A percentile compares a stretch with the other conserved stretches of the same genome.
phyloP scores from a whole-genome alignment of 2,329 filamentous ascomycete genomes.

The Graphiopsis chlorocephala region DNA sequence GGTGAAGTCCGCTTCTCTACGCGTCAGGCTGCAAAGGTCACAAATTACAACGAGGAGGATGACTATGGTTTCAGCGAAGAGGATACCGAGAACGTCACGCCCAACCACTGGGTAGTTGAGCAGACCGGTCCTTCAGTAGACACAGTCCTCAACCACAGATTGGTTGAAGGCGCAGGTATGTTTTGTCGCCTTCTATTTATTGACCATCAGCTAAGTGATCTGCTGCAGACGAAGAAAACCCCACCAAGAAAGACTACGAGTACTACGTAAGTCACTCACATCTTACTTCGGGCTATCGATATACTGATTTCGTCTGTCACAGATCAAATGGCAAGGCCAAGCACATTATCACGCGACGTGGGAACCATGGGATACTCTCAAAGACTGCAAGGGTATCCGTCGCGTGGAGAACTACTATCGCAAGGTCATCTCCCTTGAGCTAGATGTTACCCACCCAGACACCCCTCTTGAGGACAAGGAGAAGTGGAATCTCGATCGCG shows the following conservation, averaged over 20 bases:
- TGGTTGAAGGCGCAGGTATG: slow-evolving; percentile 61
- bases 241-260: slow-evolving; percentile 75
- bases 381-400: slow-evolving; percentile 76
- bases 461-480: slow-evolving; percentile 82
- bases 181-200: not conserved
- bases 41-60: slow-evolving; percentile 67
- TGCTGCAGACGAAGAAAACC: slow-evolving; percentile 26
- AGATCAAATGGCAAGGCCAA: slow-evolving; percentile 95
- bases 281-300: not conserved
- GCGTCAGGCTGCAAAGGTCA: slow-evolving; percentile 72
- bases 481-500: slow-evolving; percentile 92
- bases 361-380: slow-evolving; percentile 75
- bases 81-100: slow-evolving; percentile 62
- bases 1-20: slow-evolving; percentile 90
- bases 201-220: not conserved
- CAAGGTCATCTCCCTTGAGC: slow-evolving; percentile 75
- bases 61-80: slow-evolving; percentile 56
- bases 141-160: slow-evolving; percentile 80
- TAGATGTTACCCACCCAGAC: slow-evolving; percentile 70
- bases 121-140: slow-evolving; percentile 86
- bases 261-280: slow-evolving; percentile 53
- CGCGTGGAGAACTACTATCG: slow-evolving; percentile 94
- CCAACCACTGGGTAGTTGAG: slow-evolving; percentile 58
- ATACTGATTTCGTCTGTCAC: slow-evolving; percentile 36
- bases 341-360: slow-evolving; percentile 95